Percentiles rank a stretch among this genome's conserved stretches.
phyloP scores from a whole-genome alignment of 305 asterid genomes.

The Fraxinus albicans region DNA sequence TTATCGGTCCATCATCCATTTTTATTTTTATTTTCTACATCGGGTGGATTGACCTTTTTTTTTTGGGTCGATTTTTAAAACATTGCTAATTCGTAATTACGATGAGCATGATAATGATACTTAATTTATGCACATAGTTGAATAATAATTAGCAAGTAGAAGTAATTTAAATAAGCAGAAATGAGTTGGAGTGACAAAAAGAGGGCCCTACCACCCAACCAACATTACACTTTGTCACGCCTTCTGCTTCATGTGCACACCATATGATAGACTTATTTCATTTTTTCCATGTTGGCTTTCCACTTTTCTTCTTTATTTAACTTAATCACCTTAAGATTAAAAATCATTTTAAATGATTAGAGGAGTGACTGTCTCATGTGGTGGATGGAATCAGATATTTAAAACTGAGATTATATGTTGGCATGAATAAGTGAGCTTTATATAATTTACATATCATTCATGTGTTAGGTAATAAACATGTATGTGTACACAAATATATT shows the following conservation, averaged over 20 bases:
- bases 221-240: not conserved
- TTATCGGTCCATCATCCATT: not conserved
- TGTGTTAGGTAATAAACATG: not conserved
- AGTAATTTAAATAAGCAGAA: not conserved
- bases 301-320: not conserved
- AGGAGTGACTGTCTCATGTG: conserved; percentile 1
- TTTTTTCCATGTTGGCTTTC: not conserved
- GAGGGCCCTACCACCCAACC: not conserved
- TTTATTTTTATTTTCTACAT: too few relatives aligned
- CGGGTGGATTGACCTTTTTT: not conserved
- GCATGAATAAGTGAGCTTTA: not conserved
- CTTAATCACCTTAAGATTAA: not conserved
- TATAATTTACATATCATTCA: not conserved
- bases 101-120: not conserved
- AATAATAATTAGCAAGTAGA: not conserved
- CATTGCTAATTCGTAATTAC: not conserved
- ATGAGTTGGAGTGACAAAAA: not conserved
- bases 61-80: too few relatives aligned
- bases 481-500: not conserved
- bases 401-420: not conserved
- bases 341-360: not conserved
- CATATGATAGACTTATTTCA: not conserved
- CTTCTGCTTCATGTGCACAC: conserved; percentile 2
- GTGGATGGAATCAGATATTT: not conserved
- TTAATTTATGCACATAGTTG: not conserved